Percentiles rank a stretch among this genome's conserved stretches.
Conservation (phyloP, 2,329 filamentous ascomycete genomes). For the Falciphora oryzae region DNA sequence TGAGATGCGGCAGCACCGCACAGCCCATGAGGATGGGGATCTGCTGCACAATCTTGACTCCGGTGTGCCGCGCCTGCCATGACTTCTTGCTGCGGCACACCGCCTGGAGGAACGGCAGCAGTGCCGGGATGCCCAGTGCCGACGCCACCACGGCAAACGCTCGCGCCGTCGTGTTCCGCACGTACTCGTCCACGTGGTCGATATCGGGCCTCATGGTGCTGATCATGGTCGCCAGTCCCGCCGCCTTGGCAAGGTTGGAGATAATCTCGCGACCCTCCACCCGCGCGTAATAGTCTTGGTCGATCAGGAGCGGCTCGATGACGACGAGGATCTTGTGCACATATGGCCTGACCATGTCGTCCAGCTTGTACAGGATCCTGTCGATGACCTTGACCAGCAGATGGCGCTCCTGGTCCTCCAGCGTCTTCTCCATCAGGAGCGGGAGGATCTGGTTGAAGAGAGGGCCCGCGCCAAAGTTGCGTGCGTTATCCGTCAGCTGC, state of each 20-base stretch:
- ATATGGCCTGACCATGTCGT: conserved; percentile 91
- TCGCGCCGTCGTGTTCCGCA: conserved; percentile 93
- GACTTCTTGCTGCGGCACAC: conserved; percentile 98
- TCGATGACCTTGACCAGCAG: conserved; percentile 98
- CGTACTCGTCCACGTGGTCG: conserved; percentile 96
- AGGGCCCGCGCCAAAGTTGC: conserved; percentile 88
- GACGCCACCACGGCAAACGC: conserved; percentile 97
- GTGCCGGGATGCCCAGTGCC: conserved; percentile 88
- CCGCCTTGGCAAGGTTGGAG: conserved; percentile 93
- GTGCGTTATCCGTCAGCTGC: conserved; percentile 95
- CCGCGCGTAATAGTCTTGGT: conserved; percentile 98
- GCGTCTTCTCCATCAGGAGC: conserved; percentile 93
- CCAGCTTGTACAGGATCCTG: conserved; percentile 95
- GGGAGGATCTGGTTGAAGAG: conserved; percentile 97
- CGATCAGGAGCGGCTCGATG: conserved; percentile 97
- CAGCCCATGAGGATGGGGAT: conserved; percentile 99
- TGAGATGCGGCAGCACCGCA: conserved; percentile 89
- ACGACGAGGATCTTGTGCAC: conserved; percentile 98
- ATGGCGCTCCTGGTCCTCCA: conserved; percentile 97
- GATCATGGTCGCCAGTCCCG: conserved; percentile 97
- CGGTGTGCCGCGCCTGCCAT: conserved; percentile 95
- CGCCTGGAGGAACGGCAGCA: conserved; percentile 89
- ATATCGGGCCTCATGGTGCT: conserved; percentile 99
- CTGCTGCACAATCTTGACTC: conserved; percentile 98
- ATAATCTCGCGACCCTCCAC: conserved; percentile 99